Evolutionary conservation across 1,284 basidiomycete genomes (phyloP), one percentile per base, ranked within the genome.

Genomic region (Grifola frondosa): DNA sequence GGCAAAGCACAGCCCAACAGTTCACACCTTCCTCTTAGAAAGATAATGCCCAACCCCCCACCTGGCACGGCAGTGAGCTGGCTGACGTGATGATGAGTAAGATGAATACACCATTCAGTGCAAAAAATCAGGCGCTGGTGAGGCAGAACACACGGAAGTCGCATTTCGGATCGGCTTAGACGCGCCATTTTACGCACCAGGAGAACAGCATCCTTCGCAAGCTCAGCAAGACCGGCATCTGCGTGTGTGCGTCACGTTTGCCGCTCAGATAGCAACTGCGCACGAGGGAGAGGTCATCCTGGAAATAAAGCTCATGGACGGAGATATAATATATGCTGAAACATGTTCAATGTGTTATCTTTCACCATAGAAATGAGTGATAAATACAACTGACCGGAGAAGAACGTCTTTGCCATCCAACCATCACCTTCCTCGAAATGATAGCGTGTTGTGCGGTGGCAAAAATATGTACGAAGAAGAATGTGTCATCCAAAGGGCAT

Each of bases 371-470:
- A n/a, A n/a, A n/a, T n/a, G 9, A 20, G 6, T 17, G 21, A 11
- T 19, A 28, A 29, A 11, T 13, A 16, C 16, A 22, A 30, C 57
- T 32, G 37, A 75, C 83, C 84, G 4, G 81, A 80, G 63, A 90
- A 89, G 67, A 89, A 90, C 40, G 80, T 84, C 62, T 83, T 72
- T 5, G 83, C 78, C 87, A 89, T 84, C 86, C 87, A 87, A 3
- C 83, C 82, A 53, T 88, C 85, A 36, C 70, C 73, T 39, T 83
- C 76, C 45, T 83, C 81, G 50, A 89, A 91, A 53, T 90, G 82
- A 57, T 89, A 90, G 3, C 85, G 81, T 1, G 69, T 81, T 5
- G 70, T 73, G 37, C 67, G 67, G 60, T 89, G 86, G 58, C 85
- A 88, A 65, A 89, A 34, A 88, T 80, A 58, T 90, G 87, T 23